Evolutionary conservation across 1,139 yeast genomes (phyloP), one percentile per base, ranked within the genome.

Genomic region (Trichomonascaceae sp.): DNA sequence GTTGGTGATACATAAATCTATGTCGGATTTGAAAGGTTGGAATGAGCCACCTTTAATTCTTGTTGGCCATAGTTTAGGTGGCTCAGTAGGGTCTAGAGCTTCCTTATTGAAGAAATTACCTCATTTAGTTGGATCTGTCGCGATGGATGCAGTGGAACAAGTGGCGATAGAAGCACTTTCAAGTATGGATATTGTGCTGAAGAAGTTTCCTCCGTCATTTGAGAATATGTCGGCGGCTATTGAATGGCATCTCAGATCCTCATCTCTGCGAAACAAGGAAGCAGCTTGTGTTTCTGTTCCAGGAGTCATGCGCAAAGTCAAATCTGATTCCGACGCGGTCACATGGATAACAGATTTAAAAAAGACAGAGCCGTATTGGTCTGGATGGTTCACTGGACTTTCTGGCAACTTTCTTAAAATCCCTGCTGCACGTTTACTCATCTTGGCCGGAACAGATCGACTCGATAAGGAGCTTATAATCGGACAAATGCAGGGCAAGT

Each of bases 401-500:
- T 88, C 96, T 0, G 67, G 74, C 2, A 75, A 77, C 49, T 93
- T 93, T 64, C 77, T 82, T 6, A 53, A 64, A 5, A 70, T 78
- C 1, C 76, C 79, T 0, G 78, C 86, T 0, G 83, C 93, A 0
- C 85, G 89, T 63, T 64, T 93, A 53, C 75, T 93, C 48, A 77
- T 93, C 1, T 71, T 93, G n/a, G 95, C 98, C 0, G 96, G 96
- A 3, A 87, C 91, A 55, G 97, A 93, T 64, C 82, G 88, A 9
- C 74, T 95, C 30, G 99, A 95, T 69, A 89, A 85, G 59, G 80
- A 80, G 47, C 73, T 93, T 45, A 89, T 90, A 67, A 84, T 93
- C 55, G 99, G 97, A 0, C 99, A 95, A 70, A 93, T 93, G 99
- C 98, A 91, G 70, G 78, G 79, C 36, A 89, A 87, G 66, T 93